A percentile compares a stretch with the other conserved stretches of the same genome.
Conservation (phyloP, 2,329 filamentous ascomycete species). For the Verticillium tricorpus region DNA sequence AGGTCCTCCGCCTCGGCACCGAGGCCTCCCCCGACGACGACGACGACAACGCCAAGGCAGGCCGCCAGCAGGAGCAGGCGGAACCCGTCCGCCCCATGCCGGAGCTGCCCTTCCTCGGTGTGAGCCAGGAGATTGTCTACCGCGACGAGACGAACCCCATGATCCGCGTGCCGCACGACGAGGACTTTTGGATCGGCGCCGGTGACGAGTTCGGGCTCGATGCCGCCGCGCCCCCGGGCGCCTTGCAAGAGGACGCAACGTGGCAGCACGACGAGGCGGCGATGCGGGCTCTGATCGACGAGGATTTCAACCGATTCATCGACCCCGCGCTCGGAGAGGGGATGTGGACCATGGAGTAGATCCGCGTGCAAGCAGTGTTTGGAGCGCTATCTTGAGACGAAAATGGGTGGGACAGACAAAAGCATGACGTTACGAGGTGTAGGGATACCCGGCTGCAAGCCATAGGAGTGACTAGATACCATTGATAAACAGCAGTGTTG, state of each 20-base stretch:
- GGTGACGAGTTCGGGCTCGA: slow-evolving; percentile 22
- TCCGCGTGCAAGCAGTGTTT: not conserved
- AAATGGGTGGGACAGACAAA: not conserved
- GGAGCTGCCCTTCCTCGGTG: slow-evolving; percentile 10
- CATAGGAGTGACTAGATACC: not conserved
- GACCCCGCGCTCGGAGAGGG: slow-evolving; percentile 10
- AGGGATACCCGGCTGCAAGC: slow-evolving; percentile 3
- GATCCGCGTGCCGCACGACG: slow-evolving; percentile 3
- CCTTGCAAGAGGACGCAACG: slow-evolving; percentile 25
- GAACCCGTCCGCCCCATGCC: slow-evolving; percentile 6
- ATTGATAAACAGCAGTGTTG: not conserved
- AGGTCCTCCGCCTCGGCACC: slow-evolving; percentile 12
- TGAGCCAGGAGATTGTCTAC: slow-evolving; percentile 8
- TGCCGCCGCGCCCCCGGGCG: not conserved
- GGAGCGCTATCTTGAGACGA: not conserved
- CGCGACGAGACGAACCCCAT: slow-evolving; percentile 1
- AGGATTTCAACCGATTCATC: slow-evolving; percentile 7
- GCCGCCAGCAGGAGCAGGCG: not conserved
- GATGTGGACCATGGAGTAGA: not conserved
- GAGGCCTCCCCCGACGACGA: slow-evolving; percentile 6
- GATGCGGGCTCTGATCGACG: slow-evolving; percentile 31
- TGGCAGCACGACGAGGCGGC: slow-evolving; percentile 41
- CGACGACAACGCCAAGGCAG: not conserved
- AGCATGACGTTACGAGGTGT: not conserved
- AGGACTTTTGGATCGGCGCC: slow-evolving; percentile 25